Evolutionary conservation across 140 eudicot species (phyloP).

Genomic region (Oenanthe javanica): DNA sequence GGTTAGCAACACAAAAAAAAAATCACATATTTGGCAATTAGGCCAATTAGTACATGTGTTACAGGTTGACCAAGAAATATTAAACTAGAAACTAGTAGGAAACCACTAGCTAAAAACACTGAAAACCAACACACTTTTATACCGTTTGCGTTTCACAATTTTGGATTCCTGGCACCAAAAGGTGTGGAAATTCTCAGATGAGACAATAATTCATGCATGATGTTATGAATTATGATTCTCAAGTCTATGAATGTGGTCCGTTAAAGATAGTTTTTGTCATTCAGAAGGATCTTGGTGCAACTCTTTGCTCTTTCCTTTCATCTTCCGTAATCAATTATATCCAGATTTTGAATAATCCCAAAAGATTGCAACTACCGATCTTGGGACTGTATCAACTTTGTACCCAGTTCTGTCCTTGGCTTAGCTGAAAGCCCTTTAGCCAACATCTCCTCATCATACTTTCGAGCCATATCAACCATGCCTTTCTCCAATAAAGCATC

Average conservation of each 20-base stretch:
- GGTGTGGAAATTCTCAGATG: neutral
- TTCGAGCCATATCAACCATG: slow-evolving; percentile 80
- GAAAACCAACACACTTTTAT: neutral
- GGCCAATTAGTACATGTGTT: neutral
- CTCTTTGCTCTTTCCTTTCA: neutral
- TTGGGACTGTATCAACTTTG: slow-evolving; percentile 14
- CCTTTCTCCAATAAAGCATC: slow-evolving; percentile 91
- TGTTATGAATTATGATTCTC: neutral
- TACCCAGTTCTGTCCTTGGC: slow-evolving; percentile 60
- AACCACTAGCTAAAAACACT: neutral
- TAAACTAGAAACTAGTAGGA: too few species aligned
- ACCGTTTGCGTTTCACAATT: neutral
- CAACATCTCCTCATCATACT: slow-evolving; percentile 86
- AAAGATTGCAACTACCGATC: neutral
- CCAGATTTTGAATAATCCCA: neutral
- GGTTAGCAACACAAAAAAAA: neutral
- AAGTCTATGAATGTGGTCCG: neutral
- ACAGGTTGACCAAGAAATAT: neutral
- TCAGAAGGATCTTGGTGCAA: neutral
- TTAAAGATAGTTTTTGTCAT: neutral
- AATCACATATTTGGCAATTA: neutral
- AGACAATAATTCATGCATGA: neutral
- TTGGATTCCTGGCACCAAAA: neutral
- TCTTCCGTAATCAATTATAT: neutral
- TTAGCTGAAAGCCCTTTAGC: slow-evolving; percentile 84